Percentiles rank a stretch among this genome's conserved stretches.
Evolutionary conservation across 768 basidiomycete genomes (phyloP).

Genomic region (Suillus occidentalis): DNA sequence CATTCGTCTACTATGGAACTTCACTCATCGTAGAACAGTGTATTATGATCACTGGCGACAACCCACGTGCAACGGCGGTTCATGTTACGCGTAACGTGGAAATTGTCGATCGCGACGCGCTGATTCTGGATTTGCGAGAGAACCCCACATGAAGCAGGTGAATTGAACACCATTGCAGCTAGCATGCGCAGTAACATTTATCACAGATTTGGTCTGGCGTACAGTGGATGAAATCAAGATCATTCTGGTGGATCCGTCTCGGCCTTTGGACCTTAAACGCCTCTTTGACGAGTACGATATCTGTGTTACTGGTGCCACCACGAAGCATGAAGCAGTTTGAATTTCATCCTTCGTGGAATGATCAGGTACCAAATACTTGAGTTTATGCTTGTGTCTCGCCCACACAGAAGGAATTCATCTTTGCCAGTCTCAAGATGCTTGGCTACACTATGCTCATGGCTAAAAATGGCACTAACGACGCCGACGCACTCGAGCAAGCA

Average conservation of each 20-base stretch:
- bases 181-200: not conserved
- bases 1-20: not conserved
- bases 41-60: conserved; percentile 99
- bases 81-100: conserved; percentile 97
- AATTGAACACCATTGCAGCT: conserved; percentile 22
- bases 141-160: conserved; percentile 70
- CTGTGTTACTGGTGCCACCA: conserved; percentile 91
- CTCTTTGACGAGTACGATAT: conserved; percentile 91
- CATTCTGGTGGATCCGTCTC: conserved; percentile 78
- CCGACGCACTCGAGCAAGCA: conserved; percentile 98
- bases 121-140: conserved; percentile 90
- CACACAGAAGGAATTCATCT: conserved; percentile 94
- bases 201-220: conserved; percentile 85
- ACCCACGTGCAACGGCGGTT: conserved; percentile 93
- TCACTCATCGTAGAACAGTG: conserved; percentile 53
- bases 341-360: conserved; percentile 62
- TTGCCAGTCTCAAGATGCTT: conserved; percentile 83
- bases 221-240: conserved; percentile 88
- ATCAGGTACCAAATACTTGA: conserved; percentile 93
- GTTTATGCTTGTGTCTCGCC: conserved; percentile 99
- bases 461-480: conserved; percentile 97
- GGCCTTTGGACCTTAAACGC: conserved; percentile 67
- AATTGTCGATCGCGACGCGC: conserved; percentile 91
- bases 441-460: conserved; percentile 97
- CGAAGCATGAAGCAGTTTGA: conserved; percentile 72